Evolutionary conservation across 106 monocot genomes (phyloP).

Genomic region (Iris macrosiphon): DNA sequence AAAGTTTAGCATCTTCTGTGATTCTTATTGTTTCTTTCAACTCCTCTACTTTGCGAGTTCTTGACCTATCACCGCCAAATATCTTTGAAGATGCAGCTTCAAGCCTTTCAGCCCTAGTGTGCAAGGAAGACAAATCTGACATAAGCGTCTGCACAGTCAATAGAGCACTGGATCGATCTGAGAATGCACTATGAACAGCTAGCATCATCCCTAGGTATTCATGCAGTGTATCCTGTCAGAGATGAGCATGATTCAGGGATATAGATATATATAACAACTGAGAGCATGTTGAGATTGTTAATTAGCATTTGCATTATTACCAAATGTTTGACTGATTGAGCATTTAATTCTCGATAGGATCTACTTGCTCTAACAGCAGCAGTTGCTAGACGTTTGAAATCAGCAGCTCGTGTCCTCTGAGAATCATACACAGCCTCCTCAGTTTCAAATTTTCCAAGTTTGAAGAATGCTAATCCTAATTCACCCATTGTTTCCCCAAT

Average conservation of each 20-base stretch:
- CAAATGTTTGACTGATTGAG: constrained; percentile 66
- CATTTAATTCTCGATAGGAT: constrained; percentile 65
- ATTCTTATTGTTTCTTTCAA: constrained; percentile 66
- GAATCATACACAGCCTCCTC: constrained; percentile 57
- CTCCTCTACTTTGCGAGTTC: constrained; percentile 59
- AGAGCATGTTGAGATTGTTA: not conserved
- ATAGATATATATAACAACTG: not conserved
- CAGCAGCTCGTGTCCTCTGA: constrained; percentile 65
- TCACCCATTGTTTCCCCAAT: constrained; percentile 85
- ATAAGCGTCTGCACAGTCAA: constrained; percentile 71
- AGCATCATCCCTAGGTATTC: constrained; percentile 89
- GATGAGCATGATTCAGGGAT: not conserved
- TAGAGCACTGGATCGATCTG: constrained; percentile 77
- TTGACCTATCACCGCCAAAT: constrained; percentile 65
- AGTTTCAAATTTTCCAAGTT: constrained; percentile 84
- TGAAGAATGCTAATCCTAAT: constrained; percentile 80
- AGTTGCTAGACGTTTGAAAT: constrained; percentile 48
- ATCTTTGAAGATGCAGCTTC: constrained; percentile 67
- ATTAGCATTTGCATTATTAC: constrained; percentile 25
- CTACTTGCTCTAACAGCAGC: constrained; percentile 81
- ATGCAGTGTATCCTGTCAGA: constrained; percentile 76
- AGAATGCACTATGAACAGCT: constrained; percentile 69
- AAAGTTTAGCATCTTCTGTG: constrained; percentile 79
- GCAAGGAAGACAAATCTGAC: constrained; percentile 76
- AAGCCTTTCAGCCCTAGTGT: constrained; percentile 65